Evolutionary conservation across 306 rosid genomes (phyloP).

Genomic region (Lathyrus tuberosus): DNA sequence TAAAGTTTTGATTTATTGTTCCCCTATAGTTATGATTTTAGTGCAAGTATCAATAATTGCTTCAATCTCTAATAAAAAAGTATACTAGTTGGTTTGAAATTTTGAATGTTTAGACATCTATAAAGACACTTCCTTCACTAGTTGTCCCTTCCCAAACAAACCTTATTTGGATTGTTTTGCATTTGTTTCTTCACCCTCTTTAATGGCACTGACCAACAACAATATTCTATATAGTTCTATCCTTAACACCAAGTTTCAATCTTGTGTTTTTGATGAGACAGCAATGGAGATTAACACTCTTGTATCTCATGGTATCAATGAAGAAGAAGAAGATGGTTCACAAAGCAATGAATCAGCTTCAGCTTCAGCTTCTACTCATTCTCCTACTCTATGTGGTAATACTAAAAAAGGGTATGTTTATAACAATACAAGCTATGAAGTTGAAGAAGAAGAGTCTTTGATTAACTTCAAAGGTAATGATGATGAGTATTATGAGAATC

Average conservation of each 20-base stretch:
- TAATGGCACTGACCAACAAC: constrained; percentile 59
- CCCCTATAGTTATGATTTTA: constrained; percentile 35
- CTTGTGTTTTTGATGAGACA: constrained; percentile 36
- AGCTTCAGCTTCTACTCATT: constrained; percentile 39
- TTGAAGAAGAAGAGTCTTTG: constrained; percentile 54
- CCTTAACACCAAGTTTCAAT: constrained; percentile 36
- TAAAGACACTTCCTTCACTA: constrained; percentile 46
- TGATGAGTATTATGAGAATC: constrained; percentile 8
- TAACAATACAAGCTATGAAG: constrained; percentile 36
- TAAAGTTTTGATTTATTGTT: constrained; percentile 39
- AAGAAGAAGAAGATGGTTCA: constrained; percentile 45
- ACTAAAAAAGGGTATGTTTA: constrained; percentile 38
- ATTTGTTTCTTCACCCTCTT: constrained; percentile 14
- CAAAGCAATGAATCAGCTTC: constrained; percentile 47
- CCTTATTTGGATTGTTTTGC: neutral
- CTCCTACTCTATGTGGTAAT: constrained; percentile 41
- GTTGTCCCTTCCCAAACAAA: constrained; percentile 18
- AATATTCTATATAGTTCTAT: constrained; percentile 41
- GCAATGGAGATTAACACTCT: constrained; percentile 8
- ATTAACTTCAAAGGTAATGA: constrained; percentile 61
- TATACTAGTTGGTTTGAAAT: constrained; percentile 20
- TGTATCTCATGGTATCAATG: constrained; percentile 25
- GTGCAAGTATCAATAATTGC: constrained; percentile 18
- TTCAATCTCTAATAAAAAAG: constrained; percentile 42
- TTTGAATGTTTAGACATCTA: constrained; percentile 46